Evolutionary conservation across 805 yeast genomes (phyloP), one percentile per base, ranked within the genome.

Genomic region (Candida morakotiae): DNA sequence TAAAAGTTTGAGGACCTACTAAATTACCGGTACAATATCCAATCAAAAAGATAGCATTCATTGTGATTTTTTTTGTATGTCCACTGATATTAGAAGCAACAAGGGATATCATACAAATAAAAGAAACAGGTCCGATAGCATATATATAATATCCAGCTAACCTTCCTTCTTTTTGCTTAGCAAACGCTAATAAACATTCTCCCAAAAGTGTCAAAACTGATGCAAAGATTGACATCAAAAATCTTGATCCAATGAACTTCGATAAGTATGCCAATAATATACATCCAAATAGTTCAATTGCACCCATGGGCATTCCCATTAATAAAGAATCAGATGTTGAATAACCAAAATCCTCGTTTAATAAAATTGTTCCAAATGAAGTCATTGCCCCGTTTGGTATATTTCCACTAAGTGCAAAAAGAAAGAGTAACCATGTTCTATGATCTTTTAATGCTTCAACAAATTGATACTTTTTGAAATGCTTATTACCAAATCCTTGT

Each of bases 11-110:
- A 1, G 82, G 80, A 3, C 83, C 83, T 33, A 67, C 56, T 33
- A 74, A 56, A 48, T 76, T 78, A 16, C 83, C 83, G 7, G 63
- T 71, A 51, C 78, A 71, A 54, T 68, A 75, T 4, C 71, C 73
- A 34, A 77, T 49, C 28, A 77, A 60, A 40, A 60, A 54, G 21
- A 71, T 45, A 2, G 76, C 71, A 48, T 65, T 73, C 2, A 62
- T 68, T 2, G 72, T 61, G 32, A 64, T 55, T 51, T 75, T 76
- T 58, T 78, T 79, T 9, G 83, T 76, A 48, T 69, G 72, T 6
- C 84, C 84, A 6, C 75, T 74, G 32, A 68, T 64, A 46, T 76
- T 76, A 4, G 75, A 59, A 20, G 77, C 64, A 21, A 72, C 52
- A 35, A 57, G 42, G 1, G 72, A 60, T 32, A 62, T 43, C 22